phyloP scores from a whole-genome alignment of 305 asterid genomes.

The Solanum hybrid region DNA sequence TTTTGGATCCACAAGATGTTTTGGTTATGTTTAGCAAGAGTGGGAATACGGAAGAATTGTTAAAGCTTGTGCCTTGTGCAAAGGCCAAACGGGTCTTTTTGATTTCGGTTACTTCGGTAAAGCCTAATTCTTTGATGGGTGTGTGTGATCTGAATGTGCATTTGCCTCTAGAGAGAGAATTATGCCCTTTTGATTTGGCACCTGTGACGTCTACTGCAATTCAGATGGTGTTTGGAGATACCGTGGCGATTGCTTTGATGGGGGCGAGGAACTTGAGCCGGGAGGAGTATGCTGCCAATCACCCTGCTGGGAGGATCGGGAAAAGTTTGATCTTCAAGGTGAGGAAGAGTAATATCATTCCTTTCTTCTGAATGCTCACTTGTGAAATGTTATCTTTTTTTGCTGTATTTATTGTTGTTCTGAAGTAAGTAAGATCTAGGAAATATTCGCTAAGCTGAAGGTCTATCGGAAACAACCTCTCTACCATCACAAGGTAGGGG shows the following conservation, averaged over 20 bases:
- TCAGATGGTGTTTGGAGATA: conserved; percentile 95
- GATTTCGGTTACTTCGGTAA: conserved; percentile 72
- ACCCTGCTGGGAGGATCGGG: conserved; percentile 90
- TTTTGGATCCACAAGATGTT: conserved; percentile 45
- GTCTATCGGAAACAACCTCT: not conserved
- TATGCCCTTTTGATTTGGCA: conserved; percentile 89
- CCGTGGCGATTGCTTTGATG: conserved; percentile 80
- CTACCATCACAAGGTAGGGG: not conserved
- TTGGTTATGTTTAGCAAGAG: conserved; percentile 86
- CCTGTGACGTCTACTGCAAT: conserved; percentile 93
- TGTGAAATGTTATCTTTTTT: not conserved
- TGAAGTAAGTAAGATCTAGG: not conserved
- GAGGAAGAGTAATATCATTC: not conserved
- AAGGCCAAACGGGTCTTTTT: conserved; percentile 74
- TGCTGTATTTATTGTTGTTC: not conserved
- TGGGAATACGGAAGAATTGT: conserved; percentile 80
- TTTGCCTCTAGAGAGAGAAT: conserved; percentile 76
- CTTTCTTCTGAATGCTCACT: not conserved
- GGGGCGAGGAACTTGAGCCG: conserved; percentile 68
- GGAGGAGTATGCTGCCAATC: conserved; percentile 81
- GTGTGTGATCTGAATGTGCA: conserved; percentile 74
- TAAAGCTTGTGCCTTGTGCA: conserved; percentile 74
- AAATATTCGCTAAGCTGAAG: not conserved
- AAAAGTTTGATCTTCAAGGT: conserved; percentile 87
- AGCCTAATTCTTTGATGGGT: conserved; percentile 45